These are phyloP conservation scores for Claviceps sorghi DNA, from an alignment of 2,329 filamentous ascomycete species.

Conservation along the genomic window DNA sequence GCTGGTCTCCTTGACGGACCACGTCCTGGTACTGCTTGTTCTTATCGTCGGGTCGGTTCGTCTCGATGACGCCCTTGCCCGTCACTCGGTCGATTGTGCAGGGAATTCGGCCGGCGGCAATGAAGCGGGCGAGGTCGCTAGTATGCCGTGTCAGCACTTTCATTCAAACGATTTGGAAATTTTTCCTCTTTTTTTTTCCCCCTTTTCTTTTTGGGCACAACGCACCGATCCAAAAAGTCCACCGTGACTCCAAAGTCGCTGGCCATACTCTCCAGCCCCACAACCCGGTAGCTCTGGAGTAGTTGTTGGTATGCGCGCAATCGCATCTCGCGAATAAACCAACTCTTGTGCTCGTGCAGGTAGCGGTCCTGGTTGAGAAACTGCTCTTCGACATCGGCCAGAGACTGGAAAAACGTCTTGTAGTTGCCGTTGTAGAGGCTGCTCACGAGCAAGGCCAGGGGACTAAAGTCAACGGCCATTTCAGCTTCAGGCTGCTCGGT, in stretches of 20 bases:
- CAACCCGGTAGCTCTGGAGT: constrained; percentile 90
- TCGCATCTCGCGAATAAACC: constrained; percentile 98
- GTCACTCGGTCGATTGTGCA: constrained; percentile 97
- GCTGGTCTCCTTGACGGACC: constrained; percentile 89
- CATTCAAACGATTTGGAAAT: neutral
- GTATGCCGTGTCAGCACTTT: neutral
- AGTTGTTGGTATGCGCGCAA: constrained; percentile 93
- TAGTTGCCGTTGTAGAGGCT: constrained; percentile 92
- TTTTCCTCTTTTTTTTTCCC: neutral
- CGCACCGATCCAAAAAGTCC: constrained; percentile 86
- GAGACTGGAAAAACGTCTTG: constrained; percentile 78
- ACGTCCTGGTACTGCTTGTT: constrained; percentile 99
- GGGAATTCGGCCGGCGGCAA: constrained; percentile 81
- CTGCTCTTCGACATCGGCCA: constrained; percentile 80
- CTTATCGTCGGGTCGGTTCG: constrained; percentile 94
- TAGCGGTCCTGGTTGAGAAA: constrained; percentile 93
- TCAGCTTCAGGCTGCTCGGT: constrained; percentile 65
- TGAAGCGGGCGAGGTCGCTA: constrained; percentile 92
- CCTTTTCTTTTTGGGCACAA: constrained; percentile 7
- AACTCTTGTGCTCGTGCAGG: constrained; percentile 85
- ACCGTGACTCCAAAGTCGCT: constrained; percentile 93
- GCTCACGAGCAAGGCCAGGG: constrained; percentile 74
- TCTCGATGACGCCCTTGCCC: constrained; percentile 94
- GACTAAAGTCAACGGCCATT: constrained; percentile 72
- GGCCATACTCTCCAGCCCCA: constrained; percentile 95